Evolutionary conservation across 2,329 filamentous ascomycete species (phyloP), one percentile per base, ranked within the genome.

Genomic region (Torrubiella hemipterigena): DNA sequence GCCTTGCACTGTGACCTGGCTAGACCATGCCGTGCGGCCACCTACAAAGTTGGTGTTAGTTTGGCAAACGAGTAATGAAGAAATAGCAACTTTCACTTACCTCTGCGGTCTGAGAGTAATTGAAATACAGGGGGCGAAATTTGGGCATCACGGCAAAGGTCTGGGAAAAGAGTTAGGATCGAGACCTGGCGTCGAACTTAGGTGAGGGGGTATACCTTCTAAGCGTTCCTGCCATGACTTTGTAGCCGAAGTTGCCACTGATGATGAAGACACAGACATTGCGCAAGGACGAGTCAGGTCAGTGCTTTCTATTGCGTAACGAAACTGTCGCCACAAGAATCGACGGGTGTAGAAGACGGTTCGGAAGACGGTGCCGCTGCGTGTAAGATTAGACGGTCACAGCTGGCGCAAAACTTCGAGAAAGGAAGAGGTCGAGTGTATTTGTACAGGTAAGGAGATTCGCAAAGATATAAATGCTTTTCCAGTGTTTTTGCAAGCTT

Each of bases 11-110:
- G 66, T 74, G 36, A 93, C 84, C 36, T 69, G 70, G 61, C 79
- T 81, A 35, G 84, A 89, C 86, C 86, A 94, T 35, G 86, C 86
- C 36, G 86, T 94, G 46, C 86, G 81, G 42, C 85, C 85, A 44
- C 85, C 86, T 91, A 18, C 15, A 19, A 13, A 14, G 16, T 14
- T 36, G 4, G 27, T 37, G 9, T 34, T 39, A 35, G 32, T 45
- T 45, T 29, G 18, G 5, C 8, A 14, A 11, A n/a, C 4, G 14
- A 14, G 14, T n/a, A 14, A 21, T 21, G 17, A 7, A 10, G 14
- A 16, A 7, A 16, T 21, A 18, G 10, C 26, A 7, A 17, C 7
- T 18, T 10, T 13, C 15, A 30, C 56, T 45, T 60, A 78, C 76
- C 76, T 66, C 77, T 65, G 51, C 75, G 67, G 51, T 82, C 77